A percentile compares a stretch with the other conserved stretches of the same genome.
phyloP scores from a whole-genome alignment of 495 filamentous ascomycete species.

The Achaetomiella virescens region DNA sequence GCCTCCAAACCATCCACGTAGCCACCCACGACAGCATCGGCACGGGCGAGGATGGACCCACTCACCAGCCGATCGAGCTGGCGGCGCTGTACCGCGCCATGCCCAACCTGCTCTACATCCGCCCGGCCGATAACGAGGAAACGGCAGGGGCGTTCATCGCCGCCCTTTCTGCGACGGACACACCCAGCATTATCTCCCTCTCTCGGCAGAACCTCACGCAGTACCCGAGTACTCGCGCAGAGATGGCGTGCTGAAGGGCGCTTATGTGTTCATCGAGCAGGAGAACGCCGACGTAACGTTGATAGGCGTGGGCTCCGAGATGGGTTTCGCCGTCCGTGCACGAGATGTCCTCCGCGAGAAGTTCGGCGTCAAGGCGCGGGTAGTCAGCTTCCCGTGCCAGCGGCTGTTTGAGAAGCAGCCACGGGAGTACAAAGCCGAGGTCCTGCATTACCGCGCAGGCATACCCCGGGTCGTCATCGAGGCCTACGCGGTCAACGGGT shows the following conservation, averaged over 20 bases:
- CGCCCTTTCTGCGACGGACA: slow-evolving; percentile 42
- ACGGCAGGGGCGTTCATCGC: slow-evolving; percentile 48
- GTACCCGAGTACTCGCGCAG: slow-evolving; percentile 17
- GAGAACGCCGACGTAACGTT: slow-evolving; percentile 28
- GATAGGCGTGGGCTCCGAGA: slow-evolving; percentile 29
- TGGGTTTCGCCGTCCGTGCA: slow-evolving; percentile 26
- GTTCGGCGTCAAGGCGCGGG: slow-evolving; percentile 34
- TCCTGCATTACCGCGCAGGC: slow-evolving; percentile 30
- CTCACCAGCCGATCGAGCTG: slow-evolving; percentile 56
- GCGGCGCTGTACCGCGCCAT: slow-evolving; percentile 53
- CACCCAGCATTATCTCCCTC: slow-evolving; percentile 29
- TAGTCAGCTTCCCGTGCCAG: slow-evolving; percentile 52
- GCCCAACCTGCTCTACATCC: slow-evolving; percentile 55
- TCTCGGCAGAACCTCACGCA: slow-evolving; percentile 22
- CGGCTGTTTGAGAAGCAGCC: slow-evolving; percentile 48
- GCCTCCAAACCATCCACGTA: slow-evolving; percentile 51
- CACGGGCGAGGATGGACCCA: slow-evolving; percentile 55
- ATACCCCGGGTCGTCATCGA: slow-evolving; percentile 49
- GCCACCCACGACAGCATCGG: slow-evolving; percentile 58
- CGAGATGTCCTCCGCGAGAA: slow-evolving; percentile 17
- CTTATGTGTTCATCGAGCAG: slow-evolving; percentile 31
- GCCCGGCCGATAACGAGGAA: slow-evolving; percentile 53
- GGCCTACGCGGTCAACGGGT: slow-evolving; percentile 50
- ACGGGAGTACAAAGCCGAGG: slow-evolving; percentile 40
- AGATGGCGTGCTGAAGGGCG: slow-evolving; percentile 24